phyloP scores from a whole-genome alignment of 2,329 filamentous ascomycete genomes.

The Phialophora verrucosa region DNA sequence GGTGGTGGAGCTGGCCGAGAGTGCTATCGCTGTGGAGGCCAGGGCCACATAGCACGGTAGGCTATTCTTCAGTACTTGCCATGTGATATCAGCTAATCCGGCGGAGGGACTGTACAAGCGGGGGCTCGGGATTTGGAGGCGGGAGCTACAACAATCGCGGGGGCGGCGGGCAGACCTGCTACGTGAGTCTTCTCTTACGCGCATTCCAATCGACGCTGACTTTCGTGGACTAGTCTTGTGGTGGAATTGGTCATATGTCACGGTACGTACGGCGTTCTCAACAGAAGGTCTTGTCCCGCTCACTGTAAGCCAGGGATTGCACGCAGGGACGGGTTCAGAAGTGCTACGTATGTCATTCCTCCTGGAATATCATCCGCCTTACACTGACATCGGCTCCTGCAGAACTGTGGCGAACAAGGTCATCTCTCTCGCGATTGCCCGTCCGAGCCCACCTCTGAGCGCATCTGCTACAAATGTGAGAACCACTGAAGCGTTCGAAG shows the following conservation, averaged over 20 bases:
- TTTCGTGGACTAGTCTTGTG: conserved; percentile 63
- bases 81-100: conserved; percentile 58
- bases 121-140: conserved; percentile 54
- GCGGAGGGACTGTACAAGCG: conserved; percentile 54
- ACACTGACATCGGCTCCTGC: conserved; percentile 23
- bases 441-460: conserved; percentile 86
- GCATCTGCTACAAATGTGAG: conserved; percentile 96
- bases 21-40: conserved; percentile 98
- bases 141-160: conserved; percentile 52
- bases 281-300: conserved; percentile 3
- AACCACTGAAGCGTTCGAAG: not conserved
- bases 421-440: conserved; percentile 96
- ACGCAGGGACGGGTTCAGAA: conserved; percentile 86
- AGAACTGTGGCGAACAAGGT: conserved; percentile 76
- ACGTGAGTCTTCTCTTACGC: conserved; percentile 56
- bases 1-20: conserved; percentile 64
- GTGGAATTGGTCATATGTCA: conserved; percentile 89
- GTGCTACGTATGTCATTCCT: conserved; percentile 77
- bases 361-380: not conserved
- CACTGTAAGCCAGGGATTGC: conserved; percentile 76
- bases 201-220: conserved; percentile 10
- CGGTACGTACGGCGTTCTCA: conserved; percentile 26
- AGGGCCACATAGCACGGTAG: conserved; percentile 84
- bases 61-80: conserved; percentile 69
- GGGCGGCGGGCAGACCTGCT: conserved; percentile 80